A percentile compares a stretch with the other conserved stretches of the same genome.
Conservation (phyloP, 495 filamentous ascomycete genomes). For the Glonium stellatum region DNA sequence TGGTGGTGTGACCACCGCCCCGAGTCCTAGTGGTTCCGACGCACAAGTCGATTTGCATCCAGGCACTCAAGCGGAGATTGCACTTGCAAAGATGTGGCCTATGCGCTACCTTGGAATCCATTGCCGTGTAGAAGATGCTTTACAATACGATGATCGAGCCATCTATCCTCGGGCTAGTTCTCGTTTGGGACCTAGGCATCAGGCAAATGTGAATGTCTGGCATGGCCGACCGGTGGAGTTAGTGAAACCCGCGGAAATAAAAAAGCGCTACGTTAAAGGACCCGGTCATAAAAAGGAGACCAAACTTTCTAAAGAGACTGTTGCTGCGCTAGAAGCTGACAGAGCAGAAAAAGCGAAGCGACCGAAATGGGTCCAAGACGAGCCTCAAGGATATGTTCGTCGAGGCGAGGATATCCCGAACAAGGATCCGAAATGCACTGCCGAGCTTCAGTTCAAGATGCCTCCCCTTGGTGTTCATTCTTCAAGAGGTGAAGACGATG, state of each 20-base stretch:
- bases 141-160: constrained; percentile 89
- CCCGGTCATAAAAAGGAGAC: constrained; percentile 59
- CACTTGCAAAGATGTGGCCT: constrained; percentile 89
- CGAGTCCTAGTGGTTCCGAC: constrained; percentile 42
- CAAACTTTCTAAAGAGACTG: constrained; percentile 69
- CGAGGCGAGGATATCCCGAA: constrained; percentile 70
- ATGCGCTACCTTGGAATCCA: constrained; percentile 95
- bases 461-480: constrained; percentile 38
- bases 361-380: constrained; percentile 89
- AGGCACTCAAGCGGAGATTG: constrained; percentile 82
- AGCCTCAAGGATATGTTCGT: constrained; percentile 74
- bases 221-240: constrained; percentile 77
- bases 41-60: constrained; percentile 50
- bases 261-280: constrained; percentile 62
- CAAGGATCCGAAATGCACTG: constrained; percentile 49
- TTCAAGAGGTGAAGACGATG: constrained; percentile 50
- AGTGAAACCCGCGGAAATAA: constrained; percentile 79
- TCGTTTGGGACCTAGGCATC: constrained; percentile 82
- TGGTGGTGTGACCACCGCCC: constrained; percentile 41
- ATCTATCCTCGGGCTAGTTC: constrained; percentile 96
- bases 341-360: constrained; percentile 68
- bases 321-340: constrained; percentile 73
- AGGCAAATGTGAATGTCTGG: constrained; percentile 81
- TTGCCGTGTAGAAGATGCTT: constrained; percentile 88
- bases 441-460: constrained; percentile 57